These are phyloP conservation scores for Marchantia paleacea DNA, from an alignment of 225 moss, liverwort and hornwort species.

Conservation along the genomic window DNA sequence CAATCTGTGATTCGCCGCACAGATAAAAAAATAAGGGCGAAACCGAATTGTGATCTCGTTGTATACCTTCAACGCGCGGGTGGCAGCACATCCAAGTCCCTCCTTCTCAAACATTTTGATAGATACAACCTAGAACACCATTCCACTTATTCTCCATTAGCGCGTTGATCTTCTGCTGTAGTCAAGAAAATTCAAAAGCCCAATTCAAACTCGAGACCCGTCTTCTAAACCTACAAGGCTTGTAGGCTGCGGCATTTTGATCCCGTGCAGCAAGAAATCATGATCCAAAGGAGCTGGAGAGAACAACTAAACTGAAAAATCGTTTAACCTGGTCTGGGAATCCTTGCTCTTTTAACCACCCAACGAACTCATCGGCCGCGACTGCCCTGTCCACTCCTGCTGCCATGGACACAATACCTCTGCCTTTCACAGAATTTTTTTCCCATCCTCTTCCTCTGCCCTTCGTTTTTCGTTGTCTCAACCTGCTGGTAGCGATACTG, in stretches of 20 bases:
- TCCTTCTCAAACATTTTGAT: constrained; percentile 39
- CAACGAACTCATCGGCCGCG: constrained; percentile 59
- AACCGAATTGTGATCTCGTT: neutral
- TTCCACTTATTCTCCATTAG: neutral
- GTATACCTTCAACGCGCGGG: constrained; percentile 34
- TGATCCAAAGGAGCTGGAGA: neutral
- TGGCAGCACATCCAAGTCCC: constrained; percentile 45
- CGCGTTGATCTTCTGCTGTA: neutral
- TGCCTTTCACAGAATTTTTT: neutral
- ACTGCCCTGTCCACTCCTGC: constrained; percentile 38
- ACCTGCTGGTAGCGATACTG: neutral
- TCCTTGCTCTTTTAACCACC: constrained; percentile 69
- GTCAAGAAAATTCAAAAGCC: neutral
- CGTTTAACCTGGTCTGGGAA: constrained; percentile 70
- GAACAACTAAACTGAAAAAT: neutral
- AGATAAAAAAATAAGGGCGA: neutral
- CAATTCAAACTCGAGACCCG: too few species aligned
- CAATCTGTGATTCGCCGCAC: neutral
- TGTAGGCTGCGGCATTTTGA: neutral
- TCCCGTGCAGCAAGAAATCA: neutral
- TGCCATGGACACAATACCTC: constrained; percentile 44
- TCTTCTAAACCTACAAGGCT: too few species aligned
- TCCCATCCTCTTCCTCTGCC: neutral
- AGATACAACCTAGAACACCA: constrained; percentile 26
- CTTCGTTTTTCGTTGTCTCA: too few species aligned